Evolutionary conservation across 352 stramenopile genomes (phyloP).

Genomic region (Pythium brachiatum): DNA sequence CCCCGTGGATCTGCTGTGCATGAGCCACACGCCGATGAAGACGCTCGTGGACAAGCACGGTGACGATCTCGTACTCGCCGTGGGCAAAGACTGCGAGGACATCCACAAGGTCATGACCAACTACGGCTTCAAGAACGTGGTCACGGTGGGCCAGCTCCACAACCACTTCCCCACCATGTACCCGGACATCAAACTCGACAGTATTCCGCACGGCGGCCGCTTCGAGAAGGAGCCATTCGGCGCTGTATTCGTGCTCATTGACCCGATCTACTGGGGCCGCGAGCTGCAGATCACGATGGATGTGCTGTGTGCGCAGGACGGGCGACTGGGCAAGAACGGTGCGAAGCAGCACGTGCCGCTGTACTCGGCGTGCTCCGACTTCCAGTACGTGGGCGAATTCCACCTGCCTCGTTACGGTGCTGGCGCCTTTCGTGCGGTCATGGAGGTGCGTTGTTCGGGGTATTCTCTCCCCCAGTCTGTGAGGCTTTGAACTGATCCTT

Average conservation of each 20-base stretch:
- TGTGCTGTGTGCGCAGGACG: constrained; percentile 57
- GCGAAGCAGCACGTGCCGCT: constrained; percentile 62
- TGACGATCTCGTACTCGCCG: constrained; percentile 72
- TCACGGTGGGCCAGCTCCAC: constrained; percentile 76
- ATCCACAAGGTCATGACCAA: constrained; percentile 59
- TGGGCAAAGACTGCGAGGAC: constrained; percentile 76
- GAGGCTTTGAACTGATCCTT: background rate
- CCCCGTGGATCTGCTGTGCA: constrained; percentile 48
- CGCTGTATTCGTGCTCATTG: constrained; percentile 75
- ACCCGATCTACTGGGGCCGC: constrained; percentile 75
- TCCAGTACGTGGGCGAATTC: constrained; percentile 87
- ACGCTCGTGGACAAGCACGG: constrained; percentile 56
- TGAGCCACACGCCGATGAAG: constrained; percentile 86
- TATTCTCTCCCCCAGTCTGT: background rate
- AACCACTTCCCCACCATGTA: constrained; percentile 80
- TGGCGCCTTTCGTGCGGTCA: constrained; percentile 72
- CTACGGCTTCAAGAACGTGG: constrained; percentile 84
- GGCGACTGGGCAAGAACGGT: constrained; percentile 41
- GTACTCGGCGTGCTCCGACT: constrained; percentile 86
- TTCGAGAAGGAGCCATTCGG: constrained; percentile 55
- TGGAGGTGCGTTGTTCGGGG: constrained; percentile 33
- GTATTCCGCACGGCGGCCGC: constrained; percentile 40
- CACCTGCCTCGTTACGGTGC: constrained; percentile 79
- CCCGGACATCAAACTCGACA: constrained; percentile 63
- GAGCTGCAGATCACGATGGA: constrained; percentile 80